Conservation (phyloP, 164 flowering plant genomes). For the Santalum album region DNA sequence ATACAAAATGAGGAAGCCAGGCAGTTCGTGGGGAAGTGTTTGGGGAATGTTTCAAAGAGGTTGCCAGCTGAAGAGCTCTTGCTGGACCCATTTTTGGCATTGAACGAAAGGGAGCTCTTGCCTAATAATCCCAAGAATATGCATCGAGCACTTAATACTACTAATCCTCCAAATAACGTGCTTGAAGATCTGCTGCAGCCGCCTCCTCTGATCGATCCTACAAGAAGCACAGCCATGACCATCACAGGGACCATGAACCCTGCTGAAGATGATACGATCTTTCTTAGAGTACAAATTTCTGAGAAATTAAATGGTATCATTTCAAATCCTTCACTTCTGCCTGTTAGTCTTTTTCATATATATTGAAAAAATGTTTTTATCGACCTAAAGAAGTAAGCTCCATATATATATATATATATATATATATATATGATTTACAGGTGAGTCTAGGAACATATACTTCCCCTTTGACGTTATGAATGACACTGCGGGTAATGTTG, state of each 20-base stretch:
- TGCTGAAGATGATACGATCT: slow-evolving; percentile 47
- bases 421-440: slow-evolving; percentile 21
- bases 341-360: not conserved
- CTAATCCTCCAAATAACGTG: not conserved
- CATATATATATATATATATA: no score
- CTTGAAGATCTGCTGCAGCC: slow-evolving; percentile 1
- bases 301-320: slow-evolving; percentile 42
- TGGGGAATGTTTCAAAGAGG: slow-evolving; percentile 54
- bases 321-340: not conserved
- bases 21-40: slow-evolving; percentile 56
- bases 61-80: slow-evolving; percentile 53
- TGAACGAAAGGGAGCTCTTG: slow-evolving; percentile 22
- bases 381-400: not conserved
- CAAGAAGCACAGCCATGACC: slow-evolving; percentile 43
- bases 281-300: slow-evolving; percentile 65
- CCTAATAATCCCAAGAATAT: not conserved
- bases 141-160: not conserved
- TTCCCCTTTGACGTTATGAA: slow-evolving; percentile 59
- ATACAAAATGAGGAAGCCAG: slow-evolving; percentile 54
- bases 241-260: slow-evolving; percentile 67
- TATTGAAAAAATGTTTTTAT: not conserved
- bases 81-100: slow-evolving; percentile 57
- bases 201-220: slow-evolving; percentile 6
- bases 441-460: slow-evolving; percentile 41
- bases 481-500: slow-evolving; percentile 77